These are phyloP conservation scores for Truncatella angustata DNA, from an alignment of 2,329 filamentous ascomycete genomes.

Conservation along the genomic window DNA sequence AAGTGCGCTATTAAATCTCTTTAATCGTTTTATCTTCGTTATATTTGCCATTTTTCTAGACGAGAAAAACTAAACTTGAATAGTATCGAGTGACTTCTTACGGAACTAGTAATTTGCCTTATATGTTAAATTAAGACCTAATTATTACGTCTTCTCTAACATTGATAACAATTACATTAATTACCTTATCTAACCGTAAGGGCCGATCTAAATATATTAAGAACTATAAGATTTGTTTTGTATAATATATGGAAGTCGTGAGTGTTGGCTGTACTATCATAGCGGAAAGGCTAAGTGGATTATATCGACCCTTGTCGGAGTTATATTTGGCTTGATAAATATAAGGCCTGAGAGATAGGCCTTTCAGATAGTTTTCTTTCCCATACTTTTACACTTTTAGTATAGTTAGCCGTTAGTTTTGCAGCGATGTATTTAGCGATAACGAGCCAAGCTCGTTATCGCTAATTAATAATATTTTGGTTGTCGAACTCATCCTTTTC, in stretches of 20 bases:
- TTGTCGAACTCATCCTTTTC: no score
- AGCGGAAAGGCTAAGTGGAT: constrained; percentile 4
- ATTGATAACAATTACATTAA: constrained; percentile 24
- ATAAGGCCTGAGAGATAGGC: no score
- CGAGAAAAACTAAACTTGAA: constrained; percentile 22
- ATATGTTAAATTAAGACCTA: constrained; percentile 20
- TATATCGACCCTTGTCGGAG: neutral
- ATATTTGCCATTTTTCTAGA: neutral
- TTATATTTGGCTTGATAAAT: no score
- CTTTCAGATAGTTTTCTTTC: no score
- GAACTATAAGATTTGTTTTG: constrained; percentile 16
- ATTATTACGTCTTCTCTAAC: neutral
- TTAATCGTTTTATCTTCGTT: neutral
- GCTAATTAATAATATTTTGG: no score
- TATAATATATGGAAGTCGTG: neutral
- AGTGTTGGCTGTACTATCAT: no score
- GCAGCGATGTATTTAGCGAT: no score
- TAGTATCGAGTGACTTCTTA: constrained; percentile 21
- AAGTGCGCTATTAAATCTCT: constrained; percentile 26
- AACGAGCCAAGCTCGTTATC: no score
- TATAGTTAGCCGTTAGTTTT: no score
- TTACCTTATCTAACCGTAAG: constrained; percentile 21
- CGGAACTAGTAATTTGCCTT: constrained; percentile 22
- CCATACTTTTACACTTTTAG: no score
- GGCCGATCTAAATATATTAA: constrained; percentile 23